These are phyloP conservation scores for Bipolaris cookei DNA, from an alignment of 2,329 filamentous ascomycete species.

Conservation along the genomic window DNA sequence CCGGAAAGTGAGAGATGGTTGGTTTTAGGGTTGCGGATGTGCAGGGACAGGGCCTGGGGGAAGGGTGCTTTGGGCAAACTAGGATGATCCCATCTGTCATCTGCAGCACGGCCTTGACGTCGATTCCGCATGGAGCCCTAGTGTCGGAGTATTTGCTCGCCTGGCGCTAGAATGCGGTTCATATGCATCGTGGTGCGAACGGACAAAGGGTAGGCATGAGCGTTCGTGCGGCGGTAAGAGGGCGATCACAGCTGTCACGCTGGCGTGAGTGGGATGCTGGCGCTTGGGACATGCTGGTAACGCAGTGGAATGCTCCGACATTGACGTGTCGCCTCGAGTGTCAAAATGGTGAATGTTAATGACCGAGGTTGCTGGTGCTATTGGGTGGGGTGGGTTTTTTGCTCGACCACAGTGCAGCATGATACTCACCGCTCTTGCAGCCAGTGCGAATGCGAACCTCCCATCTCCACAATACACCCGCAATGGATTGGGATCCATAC, in stretches of 20 bases:
- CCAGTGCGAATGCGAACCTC: conserved; percentile 12
- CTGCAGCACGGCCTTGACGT: conserved; percentile 10
- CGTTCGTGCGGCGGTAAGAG: conserved; percentile 10
- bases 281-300: conserved; percentile 14
- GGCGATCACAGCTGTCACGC: conserved; percentile 34
- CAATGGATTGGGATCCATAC: conserved; percentile 2
- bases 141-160: conserved; percentile 12
- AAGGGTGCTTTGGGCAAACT: background rate
- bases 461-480: conserved; percentile 23
- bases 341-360: conserved; percentile 11
- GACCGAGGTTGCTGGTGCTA: conserved; percentile 3
- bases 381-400: background rate
- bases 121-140: conserved; percentile 9
- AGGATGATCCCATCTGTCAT: conserved; percentile 12
- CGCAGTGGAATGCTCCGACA: conserved; percentile 22
- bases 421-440: conserved; percentile 17
- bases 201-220: conserved; percentile 16
- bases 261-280: conserved; percentile 10
- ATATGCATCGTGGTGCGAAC: conserved; percentile 14
- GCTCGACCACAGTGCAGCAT: conserved; percentile 3
- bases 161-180: conserved; percentile 18
- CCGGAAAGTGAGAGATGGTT: conserved; percentile 6
- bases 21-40: conserved; percentile 9
- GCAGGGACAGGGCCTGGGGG: conserved; percentile 9
- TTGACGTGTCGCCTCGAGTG: conserved; percentile 23